Base-by-base conservation (phyloP, 2,329 filamentous ascomycete genomes). In the Phyllosticta citriasiana region DNA sequence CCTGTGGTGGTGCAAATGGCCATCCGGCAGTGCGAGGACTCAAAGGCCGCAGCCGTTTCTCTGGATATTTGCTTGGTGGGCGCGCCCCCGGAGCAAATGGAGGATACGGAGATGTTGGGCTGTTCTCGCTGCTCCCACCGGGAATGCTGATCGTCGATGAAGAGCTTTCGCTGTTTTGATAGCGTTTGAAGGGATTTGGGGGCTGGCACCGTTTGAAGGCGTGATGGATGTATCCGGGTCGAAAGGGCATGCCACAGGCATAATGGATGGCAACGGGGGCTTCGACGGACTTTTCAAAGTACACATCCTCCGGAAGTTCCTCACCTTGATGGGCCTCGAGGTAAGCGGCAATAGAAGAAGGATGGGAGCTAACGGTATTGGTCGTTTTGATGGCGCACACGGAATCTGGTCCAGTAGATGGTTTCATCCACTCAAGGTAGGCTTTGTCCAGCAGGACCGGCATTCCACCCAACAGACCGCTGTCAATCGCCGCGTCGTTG, bases 401-500 rank as follows among this genome's bases (percentile, higher is more conserved):
- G 12, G 24, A 9, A 9, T 30, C 10, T 47, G 40, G 16, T 6
- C 14, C 40, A 27, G 53, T 27, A n/a, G 53, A 35, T 12, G 40
- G 16, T 16, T 25, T 33, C n/a, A 60, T 54, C 61, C 53, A 64
- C 9, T 35, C 14, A 6, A 59, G 26, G 56, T 66, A 61, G 8
- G 10, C 25, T 47, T 40, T 57, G 53, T 57, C 55, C 24, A 40
- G 27, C 25, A 55, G 55, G 24, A 24, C 35, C 14, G 53, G 53
- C 25, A 22, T 64, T 63, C 9, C 57, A 51, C n/a, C 59, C 19
- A 19, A 65, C 65, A 30, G 65, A 60, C 8, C 70, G 69, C 57
- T 70, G 66, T 55, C 70, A 55, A 2, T 71, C 71, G 26, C 73
- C 69, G 3, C 66, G 65, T 51, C 71, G 69, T 54, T 73, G 64